Percentiles rank a stretch among this genome's conserved stretches.
Conservation (phyloP, 2,329 filamentous ascomycete species). For the Chaetomiaceae sp. region DNA sequence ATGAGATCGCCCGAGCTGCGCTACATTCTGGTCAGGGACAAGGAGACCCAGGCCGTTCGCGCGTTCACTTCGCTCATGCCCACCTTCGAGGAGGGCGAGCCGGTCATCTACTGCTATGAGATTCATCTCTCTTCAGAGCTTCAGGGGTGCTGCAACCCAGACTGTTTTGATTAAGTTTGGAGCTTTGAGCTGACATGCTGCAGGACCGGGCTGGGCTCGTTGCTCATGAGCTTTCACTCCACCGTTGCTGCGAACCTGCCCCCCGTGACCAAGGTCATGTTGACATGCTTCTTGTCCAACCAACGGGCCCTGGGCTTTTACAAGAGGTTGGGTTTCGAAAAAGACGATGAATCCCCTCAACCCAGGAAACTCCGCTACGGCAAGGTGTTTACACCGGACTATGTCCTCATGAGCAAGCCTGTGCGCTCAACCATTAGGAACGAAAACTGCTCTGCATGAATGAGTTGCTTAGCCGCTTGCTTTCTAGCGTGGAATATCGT, state of each 20-base stretch:
- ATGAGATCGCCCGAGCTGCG: conserved; percentile 63
- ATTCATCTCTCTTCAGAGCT: conserved; percentile 58
- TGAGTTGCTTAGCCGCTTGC: too few species aligned
- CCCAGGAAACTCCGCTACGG: conserved; percentile 49
- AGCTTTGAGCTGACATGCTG: too few species aligned
- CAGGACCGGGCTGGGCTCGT: conserved; percentile 57
- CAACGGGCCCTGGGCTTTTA: conserved; percentile 54
- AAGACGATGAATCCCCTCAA: conserved; percentile 50
- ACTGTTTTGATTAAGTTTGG: too few species aligned
- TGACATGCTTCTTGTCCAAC: conserved; percentile 66
- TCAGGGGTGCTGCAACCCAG: conserved; percentile 40
- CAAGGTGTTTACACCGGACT: conserved; percentile 49
- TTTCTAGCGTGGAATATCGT: too few species aligned
- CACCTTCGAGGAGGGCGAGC: conserved; percentile 58
- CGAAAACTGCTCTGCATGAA: neutral
- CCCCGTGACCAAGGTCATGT: conserved; percentile 60
- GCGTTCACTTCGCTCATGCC: conserved; percentile 66
- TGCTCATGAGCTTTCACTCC: conserved; percentile 53
- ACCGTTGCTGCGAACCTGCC: conserved; percentile 47
- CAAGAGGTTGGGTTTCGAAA: conserved; percentile 49
- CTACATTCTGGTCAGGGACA: conserved; percentile 56
- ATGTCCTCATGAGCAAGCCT: conserved; percentile 54
- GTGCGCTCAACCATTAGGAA: neutral
- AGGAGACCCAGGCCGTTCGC: conserved; percentile 28
- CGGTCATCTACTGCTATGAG: conserved; percentile 74